These are phyloP conservation scores for Elongisporangium prolatum DNA, from an alignment of 352 stramenopile genomes.

Conservation along the genomic window DNA sequence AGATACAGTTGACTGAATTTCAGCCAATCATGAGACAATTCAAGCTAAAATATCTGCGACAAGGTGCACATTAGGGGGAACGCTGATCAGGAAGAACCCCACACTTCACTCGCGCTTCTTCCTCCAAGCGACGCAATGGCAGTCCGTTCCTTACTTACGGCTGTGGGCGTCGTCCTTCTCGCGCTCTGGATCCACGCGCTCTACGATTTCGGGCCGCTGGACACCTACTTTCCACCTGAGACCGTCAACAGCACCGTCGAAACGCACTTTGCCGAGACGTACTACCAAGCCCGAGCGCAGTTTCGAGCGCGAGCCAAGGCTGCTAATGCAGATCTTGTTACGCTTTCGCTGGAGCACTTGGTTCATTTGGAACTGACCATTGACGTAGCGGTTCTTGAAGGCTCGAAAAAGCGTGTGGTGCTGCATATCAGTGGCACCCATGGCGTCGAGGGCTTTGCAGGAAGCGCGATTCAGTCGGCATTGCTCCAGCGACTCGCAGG, in stretches of 20 bases:
- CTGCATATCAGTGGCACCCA: conserved; percentile 82
- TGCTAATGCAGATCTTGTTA: conserved; percentile 29
- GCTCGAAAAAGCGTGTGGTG: conserved; percentile 40
- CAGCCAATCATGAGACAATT: background rate
- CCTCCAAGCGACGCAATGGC: background rate
- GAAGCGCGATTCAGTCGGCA: conserved; percentile 73
- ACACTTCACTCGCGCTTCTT: background rate
- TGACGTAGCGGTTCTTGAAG: conserved; percentile 58
- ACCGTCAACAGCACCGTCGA: conserved; percentile 29
- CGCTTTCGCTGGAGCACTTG: conserved; percentile 37
- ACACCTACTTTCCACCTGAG: conserved; percentile 24
- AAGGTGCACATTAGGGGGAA: background rate
- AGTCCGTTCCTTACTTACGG: background rate
- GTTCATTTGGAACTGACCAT: conserved; percentile 50
- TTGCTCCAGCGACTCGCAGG: conserved; percentile 29
- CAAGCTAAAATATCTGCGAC: background rate
- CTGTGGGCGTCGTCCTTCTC: conserved; percentile 12
- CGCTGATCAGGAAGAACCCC: too few relatives aligned
- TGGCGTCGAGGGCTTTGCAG: conserved; percentile 77
- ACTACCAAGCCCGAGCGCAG: conserved; percentile 57
- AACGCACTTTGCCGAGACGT: conserved; percentile 46
- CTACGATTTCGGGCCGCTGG: conserved; percentile 46
- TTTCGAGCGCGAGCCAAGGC: conserved; percentile 39
- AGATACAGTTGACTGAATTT: background rate
- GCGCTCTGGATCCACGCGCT: conserved; percentile 32